A percentile compares a stretch with the other conserved stretches of the same genome.
These are phyloP conservation scores for Kwoniella dejecticola DNA, from an alignment of 768 basidiomycete species.

Conservation along the genomic window DNA sequence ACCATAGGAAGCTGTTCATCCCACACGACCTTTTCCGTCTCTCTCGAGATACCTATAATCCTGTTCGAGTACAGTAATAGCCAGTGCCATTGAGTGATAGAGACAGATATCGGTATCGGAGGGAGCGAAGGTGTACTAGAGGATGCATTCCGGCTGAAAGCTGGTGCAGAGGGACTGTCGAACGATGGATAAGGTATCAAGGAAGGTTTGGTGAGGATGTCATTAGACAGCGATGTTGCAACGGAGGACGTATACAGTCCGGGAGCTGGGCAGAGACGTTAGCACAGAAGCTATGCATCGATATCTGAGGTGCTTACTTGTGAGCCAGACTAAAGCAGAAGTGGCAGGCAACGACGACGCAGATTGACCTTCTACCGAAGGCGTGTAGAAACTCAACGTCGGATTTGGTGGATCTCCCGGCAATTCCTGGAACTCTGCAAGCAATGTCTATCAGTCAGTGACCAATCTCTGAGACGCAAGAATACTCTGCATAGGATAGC, in stretches of 20 bases:
- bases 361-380: slow-evolving; percentile 62
- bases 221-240: slow-evolving; percentile 76
- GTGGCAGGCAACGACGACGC: slow-evolving; percentile 62
- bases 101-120: slow-evolving; percentile 71
- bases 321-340: slow-evolving; percentile 84
- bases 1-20: slow-evolving; percentile 83
- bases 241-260: slow-evolving; percentile 83
- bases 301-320: slow-evolving; percentile 61
- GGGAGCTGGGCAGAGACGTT: slow-evolving; percentile 66
- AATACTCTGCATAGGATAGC: slow-evolving; percentile 26
- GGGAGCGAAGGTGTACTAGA: slow-evolving; percentile 23
- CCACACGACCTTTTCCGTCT: slow-evolving; percentile 79
- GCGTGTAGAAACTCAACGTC: slow-evolving; percentile 77
- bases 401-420: slow-evolving; percentile 76
- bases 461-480: neutral
- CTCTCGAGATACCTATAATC: slow-evolving; percentile 72
- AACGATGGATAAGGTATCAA: slow-evolving; percentile 52
- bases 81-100: slow-evolving; percentile 90
- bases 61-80: slow-evolving; percentile 78
- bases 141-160: slow-evolving; percentile 29
- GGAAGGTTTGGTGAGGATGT: slow-evolving; percentile 51
- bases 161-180: slow-evolving; percentile 23
- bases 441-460: slow-evolving; percentile 22
- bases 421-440: slow-evolving; percentile 80
- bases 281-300: no score